phyloP scores from a whole-genome alignment of 2,329 filamentous ascomycete genomes.

The Monosporascus sp. region DNA sequence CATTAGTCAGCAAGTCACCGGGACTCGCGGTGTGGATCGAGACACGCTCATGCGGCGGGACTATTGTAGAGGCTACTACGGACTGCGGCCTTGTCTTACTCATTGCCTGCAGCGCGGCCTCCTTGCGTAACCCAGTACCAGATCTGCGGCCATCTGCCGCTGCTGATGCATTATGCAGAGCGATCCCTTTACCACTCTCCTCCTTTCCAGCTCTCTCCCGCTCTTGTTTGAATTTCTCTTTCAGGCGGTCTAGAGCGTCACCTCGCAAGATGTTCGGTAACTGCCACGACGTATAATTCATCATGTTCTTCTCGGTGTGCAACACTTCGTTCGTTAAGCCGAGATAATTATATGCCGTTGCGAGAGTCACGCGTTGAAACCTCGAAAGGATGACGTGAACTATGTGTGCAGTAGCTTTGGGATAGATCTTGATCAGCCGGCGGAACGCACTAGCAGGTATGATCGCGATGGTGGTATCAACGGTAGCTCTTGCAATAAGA shows the following conservation, averaged over 20 bases:
- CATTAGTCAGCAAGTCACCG: conserved; percentile 76
- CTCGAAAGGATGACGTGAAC: conserved; percentile 95
- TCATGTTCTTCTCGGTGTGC: conserved; percentile 89
- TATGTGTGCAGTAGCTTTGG: conserved; percentile 93
- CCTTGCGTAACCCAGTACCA: conserved; percentile 70
- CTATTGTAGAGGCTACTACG: conserved; percentile 35
- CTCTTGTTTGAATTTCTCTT: conserved; percentile 87
- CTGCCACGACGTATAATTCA: conserved; percentile 85
- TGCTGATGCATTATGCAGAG: conserved; percentile 74
- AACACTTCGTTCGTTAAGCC: conserved; percentile 88
- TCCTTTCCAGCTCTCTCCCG: conserved; percentile 75
- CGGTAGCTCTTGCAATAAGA: conserved; percentile 90
- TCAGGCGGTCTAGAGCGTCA: conserved; percentile 73
- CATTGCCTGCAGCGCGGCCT: conserved; percentile 68
- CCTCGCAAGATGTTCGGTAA: conserved; percentile 87
- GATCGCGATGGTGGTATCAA: conserved; percentile 96
- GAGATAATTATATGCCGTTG: conserved; percentile 90
- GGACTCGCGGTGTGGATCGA: conserved; percentile 53
- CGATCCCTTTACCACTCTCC: conserved; percentile 87
- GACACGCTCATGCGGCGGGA: conserved; percentile 34
- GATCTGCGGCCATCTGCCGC: conserved; percentile 63
- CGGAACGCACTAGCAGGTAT: conserved; percentile 96
- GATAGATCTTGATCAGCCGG: conserved; percentile 86
- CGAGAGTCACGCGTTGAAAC: conserved; percentile 88
- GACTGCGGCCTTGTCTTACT: conserved; percentile 42